Evolutionary conservation across 169 alveolate genomes (phyloP).

Genomic region (Eimeria sp.): DNA sequence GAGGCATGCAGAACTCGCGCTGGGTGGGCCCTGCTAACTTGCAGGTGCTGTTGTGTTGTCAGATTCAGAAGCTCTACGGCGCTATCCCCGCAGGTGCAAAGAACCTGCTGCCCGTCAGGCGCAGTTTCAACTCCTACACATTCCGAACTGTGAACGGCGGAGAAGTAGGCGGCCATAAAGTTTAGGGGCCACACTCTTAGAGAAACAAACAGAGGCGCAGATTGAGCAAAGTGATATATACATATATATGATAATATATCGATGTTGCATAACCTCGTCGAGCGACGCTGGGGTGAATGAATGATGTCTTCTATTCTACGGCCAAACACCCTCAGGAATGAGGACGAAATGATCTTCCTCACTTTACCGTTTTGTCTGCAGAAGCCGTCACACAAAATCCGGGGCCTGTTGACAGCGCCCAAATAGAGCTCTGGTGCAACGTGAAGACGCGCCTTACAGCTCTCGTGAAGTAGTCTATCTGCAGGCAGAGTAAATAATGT

Average conservation of each 20-base stretch:
- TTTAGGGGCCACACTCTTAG: slow-evolving; percentile 61
- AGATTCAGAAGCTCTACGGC: slow-evolving; percentile 92
- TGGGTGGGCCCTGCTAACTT: slow-evolving; percentile 95
- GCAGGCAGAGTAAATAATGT: background rate
- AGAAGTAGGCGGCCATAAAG: slow-evolving; percentile 40
- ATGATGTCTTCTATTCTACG: background rate
- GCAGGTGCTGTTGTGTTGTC: slow-evolving; percentile 90
- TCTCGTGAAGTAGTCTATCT: slow-evolving; percentile 87
- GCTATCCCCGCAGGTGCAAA: slow-evolving; percentile 94
- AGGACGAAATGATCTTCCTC: background rate
- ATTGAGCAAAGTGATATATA: too few relatives aligned
- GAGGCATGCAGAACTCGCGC: slow-evolving; percentile 86
- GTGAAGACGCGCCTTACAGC: slow-evolving; percentile 91
- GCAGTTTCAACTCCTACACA: slow-evolving; percentile 93
- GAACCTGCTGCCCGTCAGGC: slow-evolving; percentile 91
- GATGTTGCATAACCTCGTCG: background rate
- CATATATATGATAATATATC: background rate
- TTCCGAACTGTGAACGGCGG: slow-evolving; percentile 89
- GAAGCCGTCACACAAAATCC: slow-evolving; percentile 96
- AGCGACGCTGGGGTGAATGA: background rate
- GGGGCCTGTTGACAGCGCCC: slow-evolving; percentile 91
- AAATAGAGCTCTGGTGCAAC: slow-evolving; percentile 92
- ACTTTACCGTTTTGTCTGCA: slow-evolving; percentile 91
- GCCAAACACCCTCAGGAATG: background rate
- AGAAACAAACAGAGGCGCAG: background rate